Percentiles rank a stretch among this genome's conserved stretches.
Conservation (phyloP, 805 yeast genomes). For the Kodamaea sagamina region DNA sequence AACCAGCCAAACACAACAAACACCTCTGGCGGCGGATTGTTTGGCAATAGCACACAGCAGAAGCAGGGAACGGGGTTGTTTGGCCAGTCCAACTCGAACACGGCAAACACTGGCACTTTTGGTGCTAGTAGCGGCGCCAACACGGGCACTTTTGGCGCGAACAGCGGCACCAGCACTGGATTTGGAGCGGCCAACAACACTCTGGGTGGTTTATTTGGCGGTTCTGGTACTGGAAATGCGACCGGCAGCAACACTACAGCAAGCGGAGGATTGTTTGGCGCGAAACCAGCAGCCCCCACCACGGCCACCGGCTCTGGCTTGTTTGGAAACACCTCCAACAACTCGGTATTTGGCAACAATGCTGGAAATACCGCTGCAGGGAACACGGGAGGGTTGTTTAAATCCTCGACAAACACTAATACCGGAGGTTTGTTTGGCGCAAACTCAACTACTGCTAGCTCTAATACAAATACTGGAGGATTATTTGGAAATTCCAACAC, state of each 20-base stretch:
- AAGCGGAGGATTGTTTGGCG: slow-evolving; percentile 19
- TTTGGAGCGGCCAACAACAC: slow-evolving; percentile 15
- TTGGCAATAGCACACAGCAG: slow-evolving; percentile 10
- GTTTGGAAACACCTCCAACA: slow-evolving; percentile 17
- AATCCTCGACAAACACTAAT: no score
- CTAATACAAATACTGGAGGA: background rate
- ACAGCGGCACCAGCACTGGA: slow-evolving; percentile 18
- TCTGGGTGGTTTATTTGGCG: slow-evolving; percentile 4
- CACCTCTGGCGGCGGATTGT: slow-evolving; percentile 14
- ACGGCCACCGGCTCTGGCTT: slow-evolving; percentile 21
- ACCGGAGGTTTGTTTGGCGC: no score
- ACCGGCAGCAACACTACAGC: slow-evolving; percentile 5
- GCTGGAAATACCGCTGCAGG: background rate
- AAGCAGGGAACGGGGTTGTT: background rate
- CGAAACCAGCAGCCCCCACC: slow-evolving; percentile 9
- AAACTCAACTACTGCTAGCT: background rate
- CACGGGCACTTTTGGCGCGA: no score
- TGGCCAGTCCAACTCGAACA: no score
- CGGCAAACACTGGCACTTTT: no score
- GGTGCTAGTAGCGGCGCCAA: no score
- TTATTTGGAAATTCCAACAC: background rate
- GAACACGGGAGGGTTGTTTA: background rate
- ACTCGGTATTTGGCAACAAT: background rate
- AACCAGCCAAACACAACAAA: background rate
- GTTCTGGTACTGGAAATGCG: background rate